A percentile compares a stretch with the other conserved stretches of the same genome.
Evolutionary conservation across 2,329 filamentous ascomycete species (phyloP).

Genomic region (Talaromyces sp.): DNA sequence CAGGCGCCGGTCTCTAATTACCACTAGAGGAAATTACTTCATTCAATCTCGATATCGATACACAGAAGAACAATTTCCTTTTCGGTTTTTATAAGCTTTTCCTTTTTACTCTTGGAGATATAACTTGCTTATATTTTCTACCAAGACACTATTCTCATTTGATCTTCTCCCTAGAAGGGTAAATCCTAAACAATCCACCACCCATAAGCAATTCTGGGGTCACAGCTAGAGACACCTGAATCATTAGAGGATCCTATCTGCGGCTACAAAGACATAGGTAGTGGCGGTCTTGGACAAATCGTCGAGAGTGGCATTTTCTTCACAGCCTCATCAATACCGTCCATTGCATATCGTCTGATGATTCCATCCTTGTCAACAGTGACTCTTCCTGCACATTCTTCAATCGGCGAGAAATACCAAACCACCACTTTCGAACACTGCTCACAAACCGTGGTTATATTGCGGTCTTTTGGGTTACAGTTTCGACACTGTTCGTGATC

Average conservation of each 20-base stretch:
- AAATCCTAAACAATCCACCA: neutral
- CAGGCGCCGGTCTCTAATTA: neutral
- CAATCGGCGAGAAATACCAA: neutral
- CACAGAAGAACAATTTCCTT: neutral
- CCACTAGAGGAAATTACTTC: neutral
- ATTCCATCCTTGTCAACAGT: neutral
- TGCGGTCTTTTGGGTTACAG: neutral
- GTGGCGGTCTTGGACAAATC: neutral
- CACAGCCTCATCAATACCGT: neutral
- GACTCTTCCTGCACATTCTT: neutral
- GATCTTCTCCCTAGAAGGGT: too few species aligned
- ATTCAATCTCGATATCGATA: neutral
- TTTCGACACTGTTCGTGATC: neutral
- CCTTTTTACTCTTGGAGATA: neutral
- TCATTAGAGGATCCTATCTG: too few species aligned
- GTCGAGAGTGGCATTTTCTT: neutral
- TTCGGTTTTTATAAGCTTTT: neutral
- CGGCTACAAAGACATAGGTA: neutral
- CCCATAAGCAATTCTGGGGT: neutral
- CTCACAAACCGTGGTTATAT: neutral
- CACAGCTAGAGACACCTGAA: neutral
- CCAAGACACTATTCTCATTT: too few species aligned
- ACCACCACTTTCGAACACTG: neutral
- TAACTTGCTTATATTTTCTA: neutral
- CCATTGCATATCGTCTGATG: neutral